Evolutionary conservation across 768 basidiomycete genomes (phyloP).

Genomic region (Vararia minispora): DNA sequence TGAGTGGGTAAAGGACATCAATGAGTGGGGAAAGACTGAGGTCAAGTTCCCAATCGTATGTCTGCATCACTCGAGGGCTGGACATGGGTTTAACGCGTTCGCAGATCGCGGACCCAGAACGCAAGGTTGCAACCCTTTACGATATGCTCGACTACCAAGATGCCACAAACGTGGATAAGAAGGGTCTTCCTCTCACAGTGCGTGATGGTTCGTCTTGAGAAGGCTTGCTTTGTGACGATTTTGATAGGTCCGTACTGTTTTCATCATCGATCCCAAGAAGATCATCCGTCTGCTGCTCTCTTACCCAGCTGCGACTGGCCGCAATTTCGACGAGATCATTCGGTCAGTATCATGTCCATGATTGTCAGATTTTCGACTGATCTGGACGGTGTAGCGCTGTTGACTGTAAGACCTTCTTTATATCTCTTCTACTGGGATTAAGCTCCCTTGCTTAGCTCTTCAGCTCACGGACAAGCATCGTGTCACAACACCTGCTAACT

Average conservation of each 20-base stretch:
- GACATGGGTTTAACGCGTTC: not conserved
- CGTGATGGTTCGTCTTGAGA: not conserved
- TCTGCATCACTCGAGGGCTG: not conserved
- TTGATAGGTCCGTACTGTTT: conserved; percentile 82
- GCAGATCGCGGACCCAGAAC: conserved; percentile 86
- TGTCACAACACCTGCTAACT: conserved; percentile 89
- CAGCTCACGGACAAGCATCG: conserved; percentile 83
- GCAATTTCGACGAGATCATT: conserved; percentile 75
- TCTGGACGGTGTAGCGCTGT: conserved; percentile 58
- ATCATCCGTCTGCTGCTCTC: conserved; percentile 81
- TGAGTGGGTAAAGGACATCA: conserved; percentile 85
- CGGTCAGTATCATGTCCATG: conserved; percentile 24
- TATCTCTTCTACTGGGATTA: conserved; percentile 13
- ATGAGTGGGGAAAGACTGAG: conserved; percentile 69
- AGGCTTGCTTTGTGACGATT: not conserved
- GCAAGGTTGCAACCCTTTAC: conserved; percentile 76
- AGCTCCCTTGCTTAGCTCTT: conserved; percentile 39
- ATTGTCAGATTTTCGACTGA: not conserved
- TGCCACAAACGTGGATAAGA: conserved; percentile 74
- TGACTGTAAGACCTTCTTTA: conserved; percentile 35
- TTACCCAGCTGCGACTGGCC: conserved; percentile 94
- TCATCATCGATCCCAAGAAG: conserved; percentile 95
- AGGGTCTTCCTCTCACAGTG: conserved; percentile 91
- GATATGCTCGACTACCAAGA: conserved; percentile 98
- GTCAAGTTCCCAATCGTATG: conserved; percentile 89